Evolutionary conservation across 2,329 filamentous ascomycete species (phyloP).

Genomic region (Aureobasidium sp.): DNA sequence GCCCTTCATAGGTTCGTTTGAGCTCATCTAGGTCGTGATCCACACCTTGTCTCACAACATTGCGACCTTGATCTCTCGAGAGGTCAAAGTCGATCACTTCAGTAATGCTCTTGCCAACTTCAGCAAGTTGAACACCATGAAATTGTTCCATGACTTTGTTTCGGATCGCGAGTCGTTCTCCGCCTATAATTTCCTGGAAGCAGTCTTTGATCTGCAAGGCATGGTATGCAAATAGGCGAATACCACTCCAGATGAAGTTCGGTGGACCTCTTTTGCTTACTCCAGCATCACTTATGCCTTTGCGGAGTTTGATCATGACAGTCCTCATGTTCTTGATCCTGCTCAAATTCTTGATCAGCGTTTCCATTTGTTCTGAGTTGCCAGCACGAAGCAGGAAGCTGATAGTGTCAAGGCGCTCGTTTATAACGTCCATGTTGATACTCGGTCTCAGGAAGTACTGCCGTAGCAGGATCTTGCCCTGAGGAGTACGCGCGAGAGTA

Average conservation of each 20-base stretch:
- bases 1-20: slow-evolving; percentile 69
- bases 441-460: slow-evolving; percentile 77
- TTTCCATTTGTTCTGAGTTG: slow-evolving; percentile 57
- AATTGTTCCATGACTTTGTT: slow-evolving; percentile 55
- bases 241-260: slow-evolving; percentile 57
- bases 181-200: slow-evolving; percentile 51
- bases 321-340: slow-evolving; percentile 69
- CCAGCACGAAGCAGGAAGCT: slow-evolving; percentile 58
- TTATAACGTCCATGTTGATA: slow-evolving; percentile 59
- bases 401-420: slow-evolving; percentile 64
- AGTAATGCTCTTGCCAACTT: slow-evolving; percentile 63
- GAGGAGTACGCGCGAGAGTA: slow-evolving; percentile 65
- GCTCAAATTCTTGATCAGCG: slow-evolving; percentile 59
- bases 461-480: slow-evolving; percentile 68
- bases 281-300: slow-evolving; percentile 59
- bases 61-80: slow-evolving; percentile 63
- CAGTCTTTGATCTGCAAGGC: slow-evolving; percentile 62
- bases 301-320: slow-evolving; percentile 63
- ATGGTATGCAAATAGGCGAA: slow-evolving; percentile 66
- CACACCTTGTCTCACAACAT: slow-evolving; percentile 65
- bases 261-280: slow-evolving; percentile 49
- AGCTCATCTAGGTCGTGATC: slow-evolving; percentile 69
- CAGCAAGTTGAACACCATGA: slow-evolving; percentile 52
- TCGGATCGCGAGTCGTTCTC: slow-evolving; percentile 46
- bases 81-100: slow-evolving; percentile 73